Evolutionary conservation across 208 protist species (phyloP).

Genomic region (Leishmania lainsoni): DNA sequence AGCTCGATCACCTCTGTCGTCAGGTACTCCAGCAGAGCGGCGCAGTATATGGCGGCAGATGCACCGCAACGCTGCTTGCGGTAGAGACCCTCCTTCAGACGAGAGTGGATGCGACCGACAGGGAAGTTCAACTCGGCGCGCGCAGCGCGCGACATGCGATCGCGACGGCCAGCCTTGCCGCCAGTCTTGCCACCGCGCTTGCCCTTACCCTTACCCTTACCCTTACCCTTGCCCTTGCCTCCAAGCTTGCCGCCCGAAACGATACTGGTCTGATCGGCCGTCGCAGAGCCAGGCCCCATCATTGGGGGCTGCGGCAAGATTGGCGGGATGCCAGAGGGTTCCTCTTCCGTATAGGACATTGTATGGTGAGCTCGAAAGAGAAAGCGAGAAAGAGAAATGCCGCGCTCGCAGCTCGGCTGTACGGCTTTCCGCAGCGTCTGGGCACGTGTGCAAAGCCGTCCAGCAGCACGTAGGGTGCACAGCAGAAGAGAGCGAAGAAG

Average conservation of each 20-base stretch:
- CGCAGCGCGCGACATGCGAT: conserved; percentile 85
- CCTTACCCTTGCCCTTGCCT: conserved; percentile 81
- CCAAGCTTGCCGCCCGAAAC: conserved; percentile 88
- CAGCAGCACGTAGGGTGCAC: neutral
- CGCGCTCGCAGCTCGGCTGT: neutral
- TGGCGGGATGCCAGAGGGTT: conserved; percentile 26
- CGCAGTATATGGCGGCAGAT: conserved; percentile 98
- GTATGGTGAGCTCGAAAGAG: neutral
- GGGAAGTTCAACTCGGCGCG: conserved; percentile 95
- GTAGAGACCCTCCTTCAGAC: conserved; percentile 96
- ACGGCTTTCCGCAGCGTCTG: neutral
- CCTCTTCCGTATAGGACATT: conserved; percentile 82
- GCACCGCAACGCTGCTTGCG: conserved; percentile 96
- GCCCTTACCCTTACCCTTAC: conserved; percentile 78
- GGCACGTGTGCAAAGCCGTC: neutral
- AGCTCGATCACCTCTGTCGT: conserved; percentile 99
- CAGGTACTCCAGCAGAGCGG: conserved; percentile 99
- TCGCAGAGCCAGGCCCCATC: conserved; percentile 76
- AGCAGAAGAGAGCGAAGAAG: neutral
- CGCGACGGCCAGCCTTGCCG: conserved; percentile 84
- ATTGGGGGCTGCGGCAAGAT: conserved; percentile 42
- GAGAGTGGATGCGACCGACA: conserved; percentile 98
- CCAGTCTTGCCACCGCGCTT: conserved; percentile 91
- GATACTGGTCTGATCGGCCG: conserved; percentile 84
- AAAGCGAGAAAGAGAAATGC: neutral